Conservation (phyloP, 768 basidiomycete species). For the Cytidiella melzeri region DNA sequence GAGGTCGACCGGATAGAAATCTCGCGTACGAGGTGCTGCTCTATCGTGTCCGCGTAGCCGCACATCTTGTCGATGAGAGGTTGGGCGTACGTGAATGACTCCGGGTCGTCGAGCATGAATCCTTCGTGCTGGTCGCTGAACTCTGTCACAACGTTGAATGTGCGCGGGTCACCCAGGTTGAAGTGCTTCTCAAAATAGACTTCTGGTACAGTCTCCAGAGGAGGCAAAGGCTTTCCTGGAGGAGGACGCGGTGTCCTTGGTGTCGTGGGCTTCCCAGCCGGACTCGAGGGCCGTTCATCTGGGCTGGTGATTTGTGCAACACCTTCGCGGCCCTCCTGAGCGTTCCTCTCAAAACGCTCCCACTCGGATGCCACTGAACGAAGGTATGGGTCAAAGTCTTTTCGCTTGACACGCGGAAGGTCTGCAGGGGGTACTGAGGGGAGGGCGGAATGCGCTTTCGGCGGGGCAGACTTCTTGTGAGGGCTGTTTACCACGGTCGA, state of each 20-base stretch:
- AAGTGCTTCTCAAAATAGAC: slow-evolving; percentile 79
- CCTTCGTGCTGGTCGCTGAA: slow-evolving; percentile 21
- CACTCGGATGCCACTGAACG: slow-evolving; percentile 67
- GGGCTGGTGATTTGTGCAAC: slow-evolving; percentile 22
- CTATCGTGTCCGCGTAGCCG: slow-evolving; percentile 87
- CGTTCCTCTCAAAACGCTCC: slow-evolving; percentile 58
- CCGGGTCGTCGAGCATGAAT: slow-evolving; percentile 40
- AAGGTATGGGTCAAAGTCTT: slow-evolving; percentile 84
- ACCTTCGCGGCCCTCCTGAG: slow-evolving; percentile 28
- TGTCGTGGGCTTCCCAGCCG: slow-evolving; percentile 11
- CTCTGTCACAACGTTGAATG: slow-evolving; percentile 73
- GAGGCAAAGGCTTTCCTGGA: slow-evolving; percentile 47
- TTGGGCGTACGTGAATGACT: slow-evolving; percentile 57
- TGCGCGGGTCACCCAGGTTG: slow-evolving; percentile 73
- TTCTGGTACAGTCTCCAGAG: slow-evolving; percentile 68
- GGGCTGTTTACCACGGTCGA: slow-evolving; percentile 93
- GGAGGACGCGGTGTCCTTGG: slow-evolving; percentile 27
- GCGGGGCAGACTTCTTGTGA: slow-evolving; percentile 75
- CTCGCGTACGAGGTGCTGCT: slow-evolving; percentile 90
- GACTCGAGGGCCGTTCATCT: too few species aligned
- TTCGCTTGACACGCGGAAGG: slow-evolving; percentile 72
- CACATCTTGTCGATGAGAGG: slow-evolving; percentile 87
- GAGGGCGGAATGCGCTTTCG: slow-evolving; percentile 79
- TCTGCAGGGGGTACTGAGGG: slow-evolving; percentile 67
- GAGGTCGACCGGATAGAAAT: slow-evolving; percentile 86